phyloP scores from a whole-genome alignment of 1,284 basidiomycete genomes.

The Baeospora myosura region DNA sequence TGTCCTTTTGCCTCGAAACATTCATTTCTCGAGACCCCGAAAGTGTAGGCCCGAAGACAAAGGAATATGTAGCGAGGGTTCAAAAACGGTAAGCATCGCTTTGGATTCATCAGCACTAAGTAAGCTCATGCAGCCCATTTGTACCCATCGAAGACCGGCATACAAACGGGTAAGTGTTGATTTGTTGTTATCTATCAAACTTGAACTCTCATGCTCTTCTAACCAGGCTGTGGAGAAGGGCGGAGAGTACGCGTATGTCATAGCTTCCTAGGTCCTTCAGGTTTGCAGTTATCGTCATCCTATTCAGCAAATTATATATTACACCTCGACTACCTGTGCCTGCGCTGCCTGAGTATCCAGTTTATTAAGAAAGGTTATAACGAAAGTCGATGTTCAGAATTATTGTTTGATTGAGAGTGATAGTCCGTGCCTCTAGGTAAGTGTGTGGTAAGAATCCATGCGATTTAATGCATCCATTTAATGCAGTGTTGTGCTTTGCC shows the following conservation, averaged over 20 bases:
- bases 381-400: no score
- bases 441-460: no score
- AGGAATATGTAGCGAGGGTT: conserved; percentile 19
- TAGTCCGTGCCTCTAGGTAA: no score
- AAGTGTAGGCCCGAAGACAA: conserved; percentile 8
- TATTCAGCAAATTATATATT: no score
- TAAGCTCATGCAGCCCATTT: background rate
- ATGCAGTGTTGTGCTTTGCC: no score
- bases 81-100: background rate
- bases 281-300: no score
- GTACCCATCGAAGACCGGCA: conserved; percentile 22
- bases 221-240: conserved; percentile 27
- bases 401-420: no score
- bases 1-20: conserved; percentile 30
- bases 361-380: no score
- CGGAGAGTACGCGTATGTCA: conserved; percentile 23
- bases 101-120: background rate
- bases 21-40: background rate
- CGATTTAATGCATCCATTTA: no score
- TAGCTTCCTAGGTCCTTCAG: background rate
- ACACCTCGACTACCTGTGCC: no score
- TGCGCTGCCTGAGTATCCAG: no score
- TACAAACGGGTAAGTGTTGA: conserved; percentile 25
- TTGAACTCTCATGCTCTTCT: conserved; percentile 1
- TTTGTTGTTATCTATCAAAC: conserved; percentile 3